Base-by-base conservation (phyloP, 1,139 yeast species). In the Magnusiomyces clavatus region DNA sequence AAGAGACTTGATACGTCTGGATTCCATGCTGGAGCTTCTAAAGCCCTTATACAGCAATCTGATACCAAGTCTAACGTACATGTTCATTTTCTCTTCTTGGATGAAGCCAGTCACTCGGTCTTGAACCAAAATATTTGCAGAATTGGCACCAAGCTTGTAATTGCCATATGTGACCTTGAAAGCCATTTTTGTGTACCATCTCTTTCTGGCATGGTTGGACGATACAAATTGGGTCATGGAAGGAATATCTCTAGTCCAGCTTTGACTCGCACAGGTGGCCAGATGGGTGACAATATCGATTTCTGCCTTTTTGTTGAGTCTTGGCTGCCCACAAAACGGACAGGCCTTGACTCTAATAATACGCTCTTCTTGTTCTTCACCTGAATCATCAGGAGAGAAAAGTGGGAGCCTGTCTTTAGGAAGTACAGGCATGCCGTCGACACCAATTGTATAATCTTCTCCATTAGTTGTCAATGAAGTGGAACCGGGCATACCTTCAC, bases 41-140 rank as follows among this genome's bases (percentile, higher is more conserved):
- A 83, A 72, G 1, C 96, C 92, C 60, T 86, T 82, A 67, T 92
- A 92, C 10, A 90, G 71, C 45, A 90, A 69, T 44, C 97, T 70
- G 51, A 92, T 90, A 0, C 97, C 98, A 38, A 92, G 66, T 52
- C 96, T 74, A 6, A 92, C 95, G 62, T 87, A 87, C 1, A 86
- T 81, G 51, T 92, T 84, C 86, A 92, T 92, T 61, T 89, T 88
- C 63, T 92, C 98, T 64, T 92, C 97, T 64, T 86, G 71, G 16
- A 92, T 80, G 49, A 86, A 78, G 0, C 98, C 98, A 0, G 96
- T 85, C 42, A 77, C 74, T 58, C 98, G 74, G 67, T 92, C 97
- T 66, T 92, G 97, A 2, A 92, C 97, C 51, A 92, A 72, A 43
- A 92, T 92, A 63, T 90, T 90, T 13, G 97, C 98, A 47, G 94